Base-by-base conservation (phyloP, 2,329 filamentous ascomycete genomes). In the Ophiostoma fasciatum region DNA sequence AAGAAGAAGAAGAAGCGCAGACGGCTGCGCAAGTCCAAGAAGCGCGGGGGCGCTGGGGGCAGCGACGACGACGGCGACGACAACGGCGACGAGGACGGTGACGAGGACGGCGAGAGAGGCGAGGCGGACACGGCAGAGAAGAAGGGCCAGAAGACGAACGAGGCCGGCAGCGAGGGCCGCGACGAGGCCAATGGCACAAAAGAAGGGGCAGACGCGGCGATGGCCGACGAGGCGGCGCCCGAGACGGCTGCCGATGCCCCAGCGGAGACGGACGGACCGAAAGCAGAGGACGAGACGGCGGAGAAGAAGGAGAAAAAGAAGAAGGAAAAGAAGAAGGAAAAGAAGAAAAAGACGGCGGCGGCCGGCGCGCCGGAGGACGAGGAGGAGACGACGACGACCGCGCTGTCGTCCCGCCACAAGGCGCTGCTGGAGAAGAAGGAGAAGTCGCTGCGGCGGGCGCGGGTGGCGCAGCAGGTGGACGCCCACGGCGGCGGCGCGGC, bases 401-500 rank as follows among this genome's bases (percentile, higher is more conserved):
- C 56, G 37, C 48, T 46, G 12, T 42, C 45, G 2, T 37, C 40
- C 20, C 53, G 62, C 18, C 62, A 72, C 48, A 71, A 63, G 41
- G 53, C 60, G 1, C 56, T 77, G 4, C 54, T 77, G 23, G 61
- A 68, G 30, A 72, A 71, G 45, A 63, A 66, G 27, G 57, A 64
- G 15, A 76, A 69, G 45, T 68, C 70, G 1, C 53, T 75, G 22
- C 64, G 63, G 41, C 55, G 63, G 39, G 57, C 63, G 4, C 55
- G 63, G 29, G 60, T 13, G 11, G 23, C 62, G 38, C 46, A 58
- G 10, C 53, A 57, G 4, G 49, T 45, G 23, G 51, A 54, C 1
- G 19, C 23, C 4, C 13, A 45, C 41, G 2, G 48, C 51, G 1
- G 52, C 51, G n/a, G 44, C 26, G 18, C 8, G 35, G 26, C 42